Conservation (phyloP, 2,329 filamentous ascomycete species). For the Hypocreales sp. region DNA sequence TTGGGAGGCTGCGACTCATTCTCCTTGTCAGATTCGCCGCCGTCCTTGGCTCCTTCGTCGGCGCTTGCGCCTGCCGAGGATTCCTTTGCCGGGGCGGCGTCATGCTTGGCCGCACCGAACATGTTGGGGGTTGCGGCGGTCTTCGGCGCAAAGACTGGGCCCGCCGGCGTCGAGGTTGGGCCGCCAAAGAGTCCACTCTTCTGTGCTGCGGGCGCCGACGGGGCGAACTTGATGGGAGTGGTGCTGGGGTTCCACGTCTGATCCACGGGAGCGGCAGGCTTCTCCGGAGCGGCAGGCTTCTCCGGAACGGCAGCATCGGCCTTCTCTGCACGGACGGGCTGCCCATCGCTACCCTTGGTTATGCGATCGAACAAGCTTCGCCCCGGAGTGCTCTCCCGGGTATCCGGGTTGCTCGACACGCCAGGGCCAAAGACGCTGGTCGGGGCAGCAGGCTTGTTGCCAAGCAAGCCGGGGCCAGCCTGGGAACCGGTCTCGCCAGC, state of each 20-base stretch:
- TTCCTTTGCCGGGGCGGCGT: slow-evolving; percentile 12
- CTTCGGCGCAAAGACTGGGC: slow-evolving; percentile 21
- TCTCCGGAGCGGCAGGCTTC: slow-evolving; percentile 8
- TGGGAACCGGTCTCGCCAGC: slow-evolving; percentile 23
- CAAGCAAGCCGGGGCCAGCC: slow-evolving; percentile 10
- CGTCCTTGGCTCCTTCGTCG: slow-evolving; percentile 16
- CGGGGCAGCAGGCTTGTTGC: slow-evolving; percentile 14
- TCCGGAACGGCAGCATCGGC: no score
- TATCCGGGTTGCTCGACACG: slow-evolving; percentile 22
- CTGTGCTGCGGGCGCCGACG: slow-evolving; percentile 13
- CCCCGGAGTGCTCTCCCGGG: slow-evolving; percentile 27
- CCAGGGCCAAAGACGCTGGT: slow-evolving; percentile 7
- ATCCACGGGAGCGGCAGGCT: slow-evolving; percentile 14
- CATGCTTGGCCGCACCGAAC: slow-evolving; percentile 19
- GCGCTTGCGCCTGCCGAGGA: slow-evolving; percentile 8
- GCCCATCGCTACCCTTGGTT: slow-evolving; percentile 31
- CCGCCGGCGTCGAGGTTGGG: slow-evolving; percentile 11
- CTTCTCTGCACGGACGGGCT: slow-evolving; percentile 27
- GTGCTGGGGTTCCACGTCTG: slow-evolving; percentile 29
- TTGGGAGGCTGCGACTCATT: slow-evolving; percentile 21
- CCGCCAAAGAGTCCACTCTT: slow-evolving; percentile 17
- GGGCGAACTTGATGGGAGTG: slow-evolving; percentile 39
- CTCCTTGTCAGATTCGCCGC: slow-evolving; percentile 28
- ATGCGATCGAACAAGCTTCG: slow-evolving; percentile 41
- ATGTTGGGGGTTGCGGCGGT: slow-evolving; percentile 16